phyloP scores from a whole-genome alignment of 2,329 filamentous ascomycete genomes.

The Trichoderma simmonsii region DNA sequence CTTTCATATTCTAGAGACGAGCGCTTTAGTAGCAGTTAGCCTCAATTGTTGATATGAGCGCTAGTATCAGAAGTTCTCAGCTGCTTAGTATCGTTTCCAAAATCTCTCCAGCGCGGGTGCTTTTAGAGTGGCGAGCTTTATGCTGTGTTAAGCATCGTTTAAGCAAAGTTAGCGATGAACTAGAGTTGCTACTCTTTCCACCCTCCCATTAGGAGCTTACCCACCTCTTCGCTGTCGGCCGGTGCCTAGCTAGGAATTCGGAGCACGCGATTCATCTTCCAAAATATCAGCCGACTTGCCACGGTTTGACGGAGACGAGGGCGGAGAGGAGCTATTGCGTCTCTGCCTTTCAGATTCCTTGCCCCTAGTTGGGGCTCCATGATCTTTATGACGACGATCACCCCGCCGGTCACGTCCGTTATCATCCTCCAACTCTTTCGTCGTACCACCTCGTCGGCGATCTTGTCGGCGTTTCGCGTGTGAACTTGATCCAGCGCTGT shows the following conservation, averaged over 20 bases:
- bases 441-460: background rate
- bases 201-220: slow-evolving; percentile 20
- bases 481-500: slow-evolving; percentile 13
- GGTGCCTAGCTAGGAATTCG: slow-evolving; percentile 21
- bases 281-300: slow-evolving; percentile 57
- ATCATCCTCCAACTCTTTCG: background rate
- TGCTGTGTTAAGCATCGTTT: slow-evolving; percentile 16
- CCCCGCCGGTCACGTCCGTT: slow-evolving; percentile 7
- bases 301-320: slow-evolving; percentile 48
- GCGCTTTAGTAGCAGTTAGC: slow-evolving; percentile 23
- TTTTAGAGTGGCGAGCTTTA: slow-evolving; percentile 6
- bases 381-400: slow-evolving; percentile 2
- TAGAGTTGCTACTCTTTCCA: background rate
- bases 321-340: slow-evolving; percentile 51
- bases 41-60: slow-evolving; percentile 9
- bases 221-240: slow-evolving; percentile 26
- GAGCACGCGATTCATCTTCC: slow-evolving; percentile 31
- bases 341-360: slow-evolving; percentile 34
- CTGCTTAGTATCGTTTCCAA: slow-evolving; percentile 9
- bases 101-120: background rate
- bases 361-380: background rate
- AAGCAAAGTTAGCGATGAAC: slow-evolving; percentile 19
- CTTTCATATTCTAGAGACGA: background rate
- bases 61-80: slow-evolving; percentile 27
- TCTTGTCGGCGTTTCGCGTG: slow-evolving; percentile 8